phyloP scores from a whole-genome alignment of 78 protist species.

The Polysphondylium violaceum region DNA sequence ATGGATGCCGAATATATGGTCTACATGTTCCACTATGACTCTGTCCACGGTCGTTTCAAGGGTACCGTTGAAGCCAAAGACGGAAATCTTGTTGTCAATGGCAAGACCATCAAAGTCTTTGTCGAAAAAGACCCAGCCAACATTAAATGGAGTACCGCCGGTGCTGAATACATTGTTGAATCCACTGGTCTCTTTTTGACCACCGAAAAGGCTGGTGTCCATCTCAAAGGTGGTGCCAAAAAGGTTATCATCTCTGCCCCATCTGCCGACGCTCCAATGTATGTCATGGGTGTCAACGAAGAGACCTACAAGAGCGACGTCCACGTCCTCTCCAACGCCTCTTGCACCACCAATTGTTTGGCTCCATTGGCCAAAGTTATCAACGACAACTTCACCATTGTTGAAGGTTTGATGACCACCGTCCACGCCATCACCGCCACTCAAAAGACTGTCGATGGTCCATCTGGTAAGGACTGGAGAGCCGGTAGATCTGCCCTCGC shows the following conservation, averaged over 20 bases:
- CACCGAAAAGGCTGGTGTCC: constrained; percentile 90
- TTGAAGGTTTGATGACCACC: constrained; percentile 99
- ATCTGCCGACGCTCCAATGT: constrained; percentile 97
- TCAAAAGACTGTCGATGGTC: constrained; percentile 98
- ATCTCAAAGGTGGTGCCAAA: constrained; percentile 97
- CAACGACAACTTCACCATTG: constrained; percentile 97
- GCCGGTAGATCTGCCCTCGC: constrained; percentile 96
- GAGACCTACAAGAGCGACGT: constrained; percentile 72
- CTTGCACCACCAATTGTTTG: constrained; percentile 99
- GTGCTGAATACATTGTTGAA: constrained; percentile 95
- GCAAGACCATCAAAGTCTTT: constrained; percentile 85
- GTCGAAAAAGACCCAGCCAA: constrained; percentile 88
- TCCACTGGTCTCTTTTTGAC: constrained; percentile 98
- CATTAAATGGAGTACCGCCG: constrained; percentile 89
- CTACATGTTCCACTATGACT: constrained; percentile 94
- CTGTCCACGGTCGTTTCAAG: constrained; percentile 97
- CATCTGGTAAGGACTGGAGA: constrained; percentile 98
- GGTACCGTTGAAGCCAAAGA: constrained; percentile 87
- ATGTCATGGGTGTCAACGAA: constrained; percentile 99
- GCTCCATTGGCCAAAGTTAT: constrained; percentile 99
- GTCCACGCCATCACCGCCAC: constrained; percentile 99
- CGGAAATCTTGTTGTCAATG: constrained; percentile 92
- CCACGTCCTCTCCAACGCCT: constrained; percentile 96
- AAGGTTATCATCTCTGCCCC: constrained; percentile 99
- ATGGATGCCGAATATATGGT: constrained; percentile 94